Conservation (phyloP, 2,329 filamentous ascomycete genomes). For the Penicillium sclerotiorum region DNA sequence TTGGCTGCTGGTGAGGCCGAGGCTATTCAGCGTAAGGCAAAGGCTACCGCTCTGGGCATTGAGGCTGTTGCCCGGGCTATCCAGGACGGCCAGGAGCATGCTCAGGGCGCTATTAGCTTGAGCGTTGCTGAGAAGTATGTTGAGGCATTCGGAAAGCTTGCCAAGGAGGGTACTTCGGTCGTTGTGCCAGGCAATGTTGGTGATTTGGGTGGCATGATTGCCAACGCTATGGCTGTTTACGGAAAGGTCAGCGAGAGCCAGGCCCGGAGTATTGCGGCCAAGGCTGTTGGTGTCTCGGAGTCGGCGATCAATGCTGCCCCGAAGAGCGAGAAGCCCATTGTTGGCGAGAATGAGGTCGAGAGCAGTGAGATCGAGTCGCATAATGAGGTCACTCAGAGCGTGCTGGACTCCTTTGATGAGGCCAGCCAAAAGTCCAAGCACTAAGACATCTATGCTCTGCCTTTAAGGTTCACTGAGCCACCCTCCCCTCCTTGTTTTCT, state of each 20-base stretch:
- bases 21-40: slow-evolving; percentile 83
- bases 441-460: not conserved
- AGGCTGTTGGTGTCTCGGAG: slow-evolving; percentile 35
- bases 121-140: slow-evolving; percentile 97
- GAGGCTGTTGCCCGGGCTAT: slow-evolving; percentile 81
- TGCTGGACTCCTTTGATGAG: not conserved
- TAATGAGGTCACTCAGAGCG: not conserved
- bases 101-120: slow-evolving; percentile 81
- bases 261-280: slow-evolving; percentile 61
- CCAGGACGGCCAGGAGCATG: slow-evolving; percentile 69
- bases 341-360: slow-evolving; percentile 14
- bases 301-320: slow-evolving; percentile 13
- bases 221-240: slow-evolving; percentile 91
- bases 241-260: slow-evolving; percentile 87
- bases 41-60: slow-evolving; percentile 84
- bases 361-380: not conserved
- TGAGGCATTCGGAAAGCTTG: slow-evolving; percentile 87
- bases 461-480: not conserved
- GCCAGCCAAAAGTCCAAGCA: not conserved
- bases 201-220: slow-evolving; percentile 95
- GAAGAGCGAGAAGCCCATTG: slow-evolving; percentile 27
- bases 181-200: slow-evolving; percentile 97
- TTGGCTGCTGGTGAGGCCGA: slow-evolving; percentile 89
- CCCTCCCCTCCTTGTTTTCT: not conserved
- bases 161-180: slow-evolving; percentile 92